Evolutionary conservation across 129 eudicot species (phyloP).

Genomic region (Escallonia rubra): DNA sequence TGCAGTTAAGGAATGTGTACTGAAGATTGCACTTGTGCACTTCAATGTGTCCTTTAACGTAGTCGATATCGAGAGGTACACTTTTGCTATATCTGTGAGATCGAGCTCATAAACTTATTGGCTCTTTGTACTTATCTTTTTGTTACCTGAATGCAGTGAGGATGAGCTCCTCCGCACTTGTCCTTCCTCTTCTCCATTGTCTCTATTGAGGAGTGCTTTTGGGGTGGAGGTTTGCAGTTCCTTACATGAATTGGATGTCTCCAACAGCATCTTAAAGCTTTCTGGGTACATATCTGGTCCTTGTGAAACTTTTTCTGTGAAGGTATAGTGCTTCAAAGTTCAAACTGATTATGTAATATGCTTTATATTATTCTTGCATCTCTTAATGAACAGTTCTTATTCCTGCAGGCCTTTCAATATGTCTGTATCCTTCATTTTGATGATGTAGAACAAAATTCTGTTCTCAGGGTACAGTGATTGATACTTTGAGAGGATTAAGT

Average conservation of each 20-base stretch:
- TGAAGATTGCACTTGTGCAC: slow-evolving; percentile 80
- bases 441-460: slow-evolving; percentile 5
- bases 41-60: slow-evolving; percentile 53
- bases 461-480: slow-evolving; percentile 6
- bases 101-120: slow-evolving; percentile 1
- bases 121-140: slow-evolving; percentile 4
- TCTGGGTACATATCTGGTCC: slow-evolving; percentile 79
- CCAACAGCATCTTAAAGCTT: slow-evolving; percentile 57
- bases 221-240: slow-evolving; percentile 45
- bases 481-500: background rate
- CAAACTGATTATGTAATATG: background rate
- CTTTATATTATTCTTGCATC: background rate
- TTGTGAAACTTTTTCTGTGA: slow-evolving; percentile 33
- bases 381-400: slow-evolving; percentile 25
- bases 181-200: slow-evolving; percentile 71
- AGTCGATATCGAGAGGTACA: slow-evolving; percentile 68
- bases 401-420: slow-evolving; percentile 87
- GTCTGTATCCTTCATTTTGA: slow-evolving; percentile 65
- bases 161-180: slow-evolving; percentile 61
- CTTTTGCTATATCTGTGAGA: slow-evolving; percentile 6
- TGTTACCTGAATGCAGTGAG: slow-evolving; percentile 47
- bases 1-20: slow-evolving; percentile 57
- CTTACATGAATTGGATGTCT: slow-evolving; percentile 42
- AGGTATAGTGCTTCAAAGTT: slow-evolving; percentile 44
- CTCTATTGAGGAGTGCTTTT: slow-evolving; percentile 55